Evolutionary conservation across 75 land plant species (phyloP), one percentile per base, ranked within the genome.

Genomic region (Picea glauca): DNA sequence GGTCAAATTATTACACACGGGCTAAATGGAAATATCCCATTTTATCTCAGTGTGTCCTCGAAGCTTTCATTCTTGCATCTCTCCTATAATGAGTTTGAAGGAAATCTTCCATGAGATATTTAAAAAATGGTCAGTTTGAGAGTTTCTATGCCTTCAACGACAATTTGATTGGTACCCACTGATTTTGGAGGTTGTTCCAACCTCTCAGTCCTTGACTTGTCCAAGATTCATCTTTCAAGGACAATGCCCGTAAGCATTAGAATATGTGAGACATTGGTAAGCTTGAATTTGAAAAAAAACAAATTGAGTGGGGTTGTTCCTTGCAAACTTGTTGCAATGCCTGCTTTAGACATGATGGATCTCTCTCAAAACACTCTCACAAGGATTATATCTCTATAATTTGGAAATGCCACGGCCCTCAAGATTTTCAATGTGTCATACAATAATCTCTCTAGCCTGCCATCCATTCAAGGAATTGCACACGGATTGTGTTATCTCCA

Each of bases 21-120:
- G 26, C 26, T 26, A 26, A 26, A 26, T 26, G 26, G 26, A 26
- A 26, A 26, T 26, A 26, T 26, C 26, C 26, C 26, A 26, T 26
- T 26, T 26, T 26, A 26, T 26, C 26, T 26, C 26, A 26, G 26
- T 26, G 26, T 26, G 26, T 35, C 93, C 7, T 57, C 77, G 0
- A 77, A 83, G 21, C 85, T 93, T 75, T 86, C 85, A n/a, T 88
- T 85, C 76, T 85, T 93, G 32, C 91, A 93, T 76, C 56, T 93
- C 54, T 88, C 90, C 18, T 30, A 63, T 40, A 93, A 93, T 76
- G 77, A 58, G 58, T 84, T 93, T 63, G 78, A 80, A 0, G 81
- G 84, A 11, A 66, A 83, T n/a, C 65, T 93, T n/a, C 93, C 96
- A 12, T 81, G 86, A 31, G 81, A 84, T 60, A 79, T 93, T 75